These are phyloP conservation scores for Phyllostachys edulis DNA, from an alignment of 176 grass and related monocot genomes.

Conservation along the genomic window DNA sequence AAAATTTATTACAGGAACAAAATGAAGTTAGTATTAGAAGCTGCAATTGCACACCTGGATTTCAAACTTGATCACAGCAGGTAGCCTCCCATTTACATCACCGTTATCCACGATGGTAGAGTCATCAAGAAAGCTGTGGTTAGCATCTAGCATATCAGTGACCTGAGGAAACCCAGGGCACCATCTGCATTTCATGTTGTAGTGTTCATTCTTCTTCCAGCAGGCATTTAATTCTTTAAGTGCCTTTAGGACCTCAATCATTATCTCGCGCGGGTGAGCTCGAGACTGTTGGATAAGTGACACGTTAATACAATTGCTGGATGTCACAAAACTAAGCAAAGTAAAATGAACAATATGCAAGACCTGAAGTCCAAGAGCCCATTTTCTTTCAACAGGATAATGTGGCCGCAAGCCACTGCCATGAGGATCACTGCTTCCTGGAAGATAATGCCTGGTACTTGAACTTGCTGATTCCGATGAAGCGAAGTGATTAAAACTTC, in stretches of 20 bases:
- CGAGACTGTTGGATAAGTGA: constrained; percentile 63
- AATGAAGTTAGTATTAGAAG: background rate
- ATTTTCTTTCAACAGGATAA: constrained; percentile 77
- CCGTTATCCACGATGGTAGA: constrained; percentile 65
- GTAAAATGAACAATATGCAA: constrained; percentile 26
- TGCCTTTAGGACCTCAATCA: constrained; percentile 87
- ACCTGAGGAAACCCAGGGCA: constrained; percentile 44
- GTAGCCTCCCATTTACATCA: constrained; percentile 41
- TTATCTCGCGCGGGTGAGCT: constrained; percentile 91
- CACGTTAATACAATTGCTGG: constrained; percentile 29
- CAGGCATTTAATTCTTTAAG: constrained; percentile 84
- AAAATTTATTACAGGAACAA: constrained; percentile 4
- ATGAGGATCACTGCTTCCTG: constrained; percentile 59
- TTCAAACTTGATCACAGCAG: constrained; percentile 86
- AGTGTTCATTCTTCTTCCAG: constrained; percentile 98
- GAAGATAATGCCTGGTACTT: constrained; percentile 41
- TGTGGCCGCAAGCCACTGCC: constrained; percentile 44
- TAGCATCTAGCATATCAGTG: constrained; percentile 48
- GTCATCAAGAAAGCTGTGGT: constrained; percentile 59
- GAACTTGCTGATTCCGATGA: constrained; percentile 38
- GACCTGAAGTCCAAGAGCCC: constrained; percentile 99
- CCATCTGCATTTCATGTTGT: constrained; percentile 97
- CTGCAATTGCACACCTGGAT: constrained; percentile 59
- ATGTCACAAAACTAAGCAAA: constrained; percentile 22
- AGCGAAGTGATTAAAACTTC: constrained; percentile 28